phyloP scores from a whole-genome alignment of 257 asterid species.

The Gentiana macrophylla region DNA sequence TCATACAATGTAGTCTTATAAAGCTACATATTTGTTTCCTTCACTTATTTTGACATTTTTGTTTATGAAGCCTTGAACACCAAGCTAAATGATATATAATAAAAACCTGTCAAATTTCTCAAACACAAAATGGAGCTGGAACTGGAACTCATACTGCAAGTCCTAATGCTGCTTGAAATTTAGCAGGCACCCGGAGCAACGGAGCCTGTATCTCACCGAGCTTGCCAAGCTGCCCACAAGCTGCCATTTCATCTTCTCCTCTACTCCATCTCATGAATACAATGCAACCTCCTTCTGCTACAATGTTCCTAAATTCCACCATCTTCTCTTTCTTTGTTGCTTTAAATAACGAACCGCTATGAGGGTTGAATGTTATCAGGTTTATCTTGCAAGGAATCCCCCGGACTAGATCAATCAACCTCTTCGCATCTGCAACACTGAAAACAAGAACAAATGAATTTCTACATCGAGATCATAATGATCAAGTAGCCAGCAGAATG shows the following conservation, averaged over 20 bases:
- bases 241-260: conserved; percentile 99
- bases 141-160: conserved; percentile 15
- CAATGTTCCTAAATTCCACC: conserved; percentile 63
- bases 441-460: neutral
- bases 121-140: too few relatives aligned
- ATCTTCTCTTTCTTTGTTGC: conserved; percentile 71
- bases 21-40: too few relatives aligned
- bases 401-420: conserved; percentile 56
- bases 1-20: too few relatives aligned
- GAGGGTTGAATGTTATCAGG: conserved; percentile 89
- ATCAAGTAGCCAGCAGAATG: neutral
- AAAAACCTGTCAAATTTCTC: too few relatives aligned
- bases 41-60: neutral
- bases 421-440: conserved; percentile 74
- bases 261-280: conserved; percentile 64
- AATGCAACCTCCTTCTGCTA: conserved; percentile 70
- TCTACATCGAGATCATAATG: too few relatives aligned
- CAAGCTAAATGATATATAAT: too few relatives aligned
- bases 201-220: conserved; percentile 89
- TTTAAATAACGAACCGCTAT: conserved; percentile 68
- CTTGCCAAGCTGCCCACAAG: conserved; percentile 96
- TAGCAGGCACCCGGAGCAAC: conserved; percentile 62
- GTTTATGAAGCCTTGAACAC: too few relatives aligned
- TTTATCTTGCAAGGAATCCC: conserved; percentile 98
- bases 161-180: conserved; percentile 45